Percentiles rank a stretch among this genome's conserved stretches.
These are phyloP conservation scores for Xylariales sp. DNA, from an alignment of 2,329 filamentous ascomycete genomes.

Conservation along the genomic window DNA sequence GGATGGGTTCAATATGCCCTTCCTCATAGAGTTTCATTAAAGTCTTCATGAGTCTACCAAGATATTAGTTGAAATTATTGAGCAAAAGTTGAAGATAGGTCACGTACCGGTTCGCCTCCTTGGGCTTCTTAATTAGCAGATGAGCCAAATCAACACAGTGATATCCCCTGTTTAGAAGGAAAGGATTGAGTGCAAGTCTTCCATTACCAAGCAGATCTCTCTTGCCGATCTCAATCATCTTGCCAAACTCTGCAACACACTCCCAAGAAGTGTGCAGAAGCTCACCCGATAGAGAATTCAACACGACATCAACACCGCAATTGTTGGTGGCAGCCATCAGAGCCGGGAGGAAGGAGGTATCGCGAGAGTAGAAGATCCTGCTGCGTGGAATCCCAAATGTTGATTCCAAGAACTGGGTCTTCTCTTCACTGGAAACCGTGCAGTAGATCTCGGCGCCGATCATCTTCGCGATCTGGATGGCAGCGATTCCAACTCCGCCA, in stretches of 20 bases:
- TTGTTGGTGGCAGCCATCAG: background rate
- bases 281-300: slow-evolving; percentile 13
- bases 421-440: background rate
- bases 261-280: slow-evolving; percentile 3
- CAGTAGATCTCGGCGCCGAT: background rate
- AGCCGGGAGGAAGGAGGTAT: background rate
- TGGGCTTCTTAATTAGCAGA: background rate
- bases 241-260: slow-evolving; percentile 1
- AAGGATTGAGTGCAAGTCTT: slow-evolving; percentile 27
- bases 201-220: slow-evolving; percentile 22
- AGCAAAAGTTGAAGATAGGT: too few species aligned
- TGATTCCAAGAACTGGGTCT: background rate
- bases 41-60: background rate
- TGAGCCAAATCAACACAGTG: background rate
- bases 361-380: slow-evolving; percentile 1
- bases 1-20: slow-evolving; percentile 12
- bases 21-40: slow-evolving; percentile 11
- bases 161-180: slow-evolving; percentile 13
- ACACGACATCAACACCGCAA: slow-evolving; percentile 6
- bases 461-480: background rate
- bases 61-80: too few species aligned
- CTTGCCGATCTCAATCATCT: slow-evolving; percentile 9
- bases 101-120: background rate
- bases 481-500: background rate
- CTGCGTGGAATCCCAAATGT: background rate